Conservation (phyloP, 257 asterid species). For the Solanum verrucosum region DNA sequence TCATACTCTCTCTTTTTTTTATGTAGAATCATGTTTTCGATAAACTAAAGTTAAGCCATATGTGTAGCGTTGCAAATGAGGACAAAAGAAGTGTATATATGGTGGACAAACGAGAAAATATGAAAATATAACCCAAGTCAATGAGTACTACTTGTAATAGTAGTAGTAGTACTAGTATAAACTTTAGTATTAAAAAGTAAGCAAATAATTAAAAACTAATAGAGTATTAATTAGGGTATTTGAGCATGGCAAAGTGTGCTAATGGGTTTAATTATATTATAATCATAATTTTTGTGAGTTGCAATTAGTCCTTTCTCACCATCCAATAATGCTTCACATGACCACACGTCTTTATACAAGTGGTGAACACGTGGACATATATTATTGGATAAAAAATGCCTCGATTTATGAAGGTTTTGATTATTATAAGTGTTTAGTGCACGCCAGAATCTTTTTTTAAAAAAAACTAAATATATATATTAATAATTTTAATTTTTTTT, state of each 20-base stretch:
- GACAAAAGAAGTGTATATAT: neutral
- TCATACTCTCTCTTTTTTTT: neutral
- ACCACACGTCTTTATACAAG: slow-evolving; percentile 36
- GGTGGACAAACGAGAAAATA: neutral
- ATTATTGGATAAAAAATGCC: slow-evolving; percentile 35
- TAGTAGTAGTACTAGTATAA: neutral
- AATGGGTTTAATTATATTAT: neutral
- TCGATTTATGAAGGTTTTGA: slow-evolving; percentile 23
- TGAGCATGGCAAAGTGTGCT: neutral
- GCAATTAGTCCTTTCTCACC: slow-evolving; percentile 23
- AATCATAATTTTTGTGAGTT: neutral
- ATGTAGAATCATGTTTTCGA: neutral
- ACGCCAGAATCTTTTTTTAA: slow-evolving; percentile 44
- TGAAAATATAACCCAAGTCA: neutral
- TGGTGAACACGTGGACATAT: slow-evolving; percentile 38
- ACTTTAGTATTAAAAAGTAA: neutral
- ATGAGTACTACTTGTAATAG: neutral
- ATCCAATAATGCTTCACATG: slow-evolving; percentile 57
- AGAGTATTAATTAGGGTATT: neutral
- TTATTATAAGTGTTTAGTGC: slow-evolving; percentile 45
- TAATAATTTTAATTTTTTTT: neutral
- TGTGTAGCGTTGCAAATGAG: neutral
- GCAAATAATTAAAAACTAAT: neutral
- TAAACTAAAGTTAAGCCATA: neutral
- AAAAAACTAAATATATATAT: neutral